Conservation (phyloP, 169 alveolate genomes). For the Eimeria praecox region DNA sequence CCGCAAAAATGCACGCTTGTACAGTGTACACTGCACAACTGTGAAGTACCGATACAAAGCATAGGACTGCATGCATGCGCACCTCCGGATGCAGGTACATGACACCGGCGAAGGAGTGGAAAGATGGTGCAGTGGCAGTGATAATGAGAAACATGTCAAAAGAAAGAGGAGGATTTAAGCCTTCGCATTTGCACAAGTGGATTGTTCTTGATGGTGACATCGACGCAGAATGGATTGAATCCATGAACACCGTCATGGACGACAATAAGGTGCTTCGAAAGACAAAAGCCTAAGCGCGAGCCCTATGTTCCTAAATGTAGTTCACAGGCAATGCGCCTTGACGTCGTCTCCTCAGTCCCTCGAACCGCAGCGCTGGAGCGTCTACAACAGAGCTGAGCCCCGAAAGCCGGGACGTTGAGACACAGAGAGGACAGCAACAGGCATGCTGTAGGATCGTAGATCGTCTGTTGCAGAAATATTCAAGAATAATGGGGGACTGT, state of each 20-base stretch:
- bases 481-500: background rate
- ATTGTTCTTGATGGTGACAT: conserved; percentile 97
- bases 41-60: too few relatives aligned
- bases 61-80: background rate
- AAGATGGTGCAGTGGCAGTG: conserved; percentile 96
- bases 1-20: background rate
- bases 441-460: background rate
- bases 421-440: too few relatives aligned
- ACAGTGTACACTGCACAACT: background rate
- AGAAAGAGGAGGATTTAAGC: conserved; percentile 83
- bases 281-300: background rate
- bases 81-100: conserved; percentile 33
- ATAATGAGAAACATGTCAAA: conserved; percentile 96
- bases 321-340: background rate
- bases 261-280: conserved; percentile 90
- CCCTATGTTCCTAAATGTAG: background rate
- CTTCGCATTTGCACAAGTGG: conserved; percentile 95
- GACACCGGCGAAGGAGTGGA: conserved; percentile 96
- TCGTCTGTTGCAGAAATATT: background rate
- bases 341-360: too few relatives aligned
- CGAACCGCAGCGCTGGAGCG: too few relatives aligned
- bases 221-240: conserved; percentile 98
- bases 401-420: too few relatives aligned
- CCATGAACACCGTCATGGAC: conserved; percentile 96
- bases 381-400: background rate